phyloP scores from a whole-genome alignment of 345 rosid species.

The Melaleuca alternifolia region DNA sequence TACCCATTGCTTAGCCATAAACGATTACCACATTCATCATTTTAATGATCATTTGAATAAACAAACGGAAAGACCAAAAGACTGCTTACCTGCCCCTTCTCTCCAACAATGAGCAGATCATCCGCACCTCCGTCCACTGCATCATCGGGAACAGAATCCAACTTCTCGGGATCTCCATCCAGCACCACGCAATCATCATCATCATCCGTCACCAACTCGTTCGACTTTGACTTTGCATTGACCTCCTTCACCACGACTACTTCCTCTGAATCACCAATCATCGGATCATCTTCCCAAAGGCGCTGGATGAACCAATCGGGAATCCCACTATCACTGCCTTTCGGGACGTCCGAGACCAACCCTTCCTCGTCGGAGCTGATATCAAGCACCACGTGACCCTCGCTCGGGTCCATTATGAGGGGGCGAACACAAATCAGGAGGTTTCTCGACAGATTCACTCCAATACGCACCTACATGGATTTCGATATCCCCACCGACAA shows the following conservation, averaged over 20 bases:
- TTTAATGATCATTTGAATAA: not conserved
- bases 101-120: constrained; percentile 39
- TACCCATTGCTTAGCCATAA: not conserved
- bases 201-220: constrained; percentile 1
- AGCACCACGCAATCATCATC: constrained; percentile 56
- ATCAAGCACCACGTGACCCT: constrained; percentile 23
- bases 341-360: constrained; percentile 3
- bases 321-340: constrained; percentile 7
- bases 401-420: not conserved
- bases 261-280: constrained; percentile 22
- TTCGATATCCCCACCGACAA: not conserved
- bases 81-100: constrained; percentile 32
- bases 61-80: not conserved
- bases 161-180: constrained; percentile 54
- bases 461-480: not conserved
- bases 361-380: constrained; percentile 56
- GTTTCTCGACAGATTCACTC: not conserved
- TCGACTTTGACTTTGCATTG: constrained; percentile 16
- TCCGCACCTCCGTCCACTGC: constrained; percentile 11
- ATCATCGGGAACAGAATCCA: constrained; percentile 2
- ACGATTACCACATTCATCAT: not conserved
- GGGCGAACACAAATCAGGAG: not conserved
- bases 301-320: constrained; percentile 27
- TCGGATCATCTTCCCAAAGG: constrained; percentile 10
- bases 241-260: constrained; percentile 44